Evolutionary conservation across 371 early-diverging fungal species (phyloP).

Genomic region (Mortierella sp.): DNA sequence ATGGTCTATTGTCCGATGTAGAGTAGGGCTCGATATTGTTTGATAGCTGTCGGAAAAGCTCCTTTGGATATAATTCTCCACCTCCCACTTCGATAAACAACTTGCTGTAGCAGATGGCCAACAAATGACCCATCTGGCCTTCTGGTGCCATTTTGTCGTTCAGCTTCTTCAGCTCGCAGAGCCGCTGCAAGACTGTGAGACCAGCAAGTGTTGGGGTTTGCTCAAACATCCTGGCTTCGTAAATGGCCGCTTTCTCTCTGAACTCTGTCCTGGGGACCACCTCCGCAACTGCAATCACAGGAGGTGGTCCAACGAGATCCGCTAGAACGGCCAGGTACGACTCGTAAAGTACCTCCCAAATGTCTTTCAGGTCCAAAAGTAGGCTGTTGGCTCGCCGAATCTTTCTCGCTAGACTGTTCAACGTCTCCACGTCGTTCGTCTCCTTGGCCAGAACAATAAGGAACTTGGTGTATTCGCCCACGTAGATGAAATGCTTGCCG

Average conservation of each 20-base stretch:
- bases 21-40: conserved; percentile 1
- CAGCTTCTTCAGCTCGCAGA: conserved; percentile 59
- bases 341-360: conserved; percentile 60
- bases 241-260: conserved; percentile 51
- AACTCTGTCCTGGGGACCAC: conserved; percentile 53
- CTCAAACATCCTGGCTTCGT: conserved; percentile 56
- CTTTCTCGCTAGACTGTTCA: conserved; percentile 68
- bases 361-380: conserved; percentile 61
- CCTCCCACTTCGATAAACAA: conserved; percentile 55
- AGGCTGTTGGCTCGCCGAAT: conserved; percentile 62
- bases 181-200: conserved; percentile 32
- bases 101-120: conserved; percentile 54
- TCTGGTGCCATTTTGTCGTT: conserved; percentile 58
- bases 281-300: conserved; percentile 32
- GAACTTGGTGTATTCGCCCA: conserved; percentile 70
- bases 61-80: conserved; percentile 43
- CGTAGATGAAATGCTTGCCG: conserved; percentile 77
- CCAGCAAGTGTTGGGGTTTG: conserved; percentile 32
- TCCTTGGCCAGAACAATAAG: conserved; percentile 65
- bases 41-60: conserved; percentile 34
- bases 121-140: conserved; percentile 53
- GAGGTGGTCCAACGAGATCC: conserved; percentile 44
- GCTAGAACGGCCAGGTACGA: conserved; percentile 54
- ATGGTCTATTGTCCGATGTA: background rate
- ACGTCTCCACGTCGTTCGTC: conserved; percentile 64